Evolutionary conservation across 345 rosid genomes (phyloP).

Genomic region (Aurinia saxatilis): DNA sequence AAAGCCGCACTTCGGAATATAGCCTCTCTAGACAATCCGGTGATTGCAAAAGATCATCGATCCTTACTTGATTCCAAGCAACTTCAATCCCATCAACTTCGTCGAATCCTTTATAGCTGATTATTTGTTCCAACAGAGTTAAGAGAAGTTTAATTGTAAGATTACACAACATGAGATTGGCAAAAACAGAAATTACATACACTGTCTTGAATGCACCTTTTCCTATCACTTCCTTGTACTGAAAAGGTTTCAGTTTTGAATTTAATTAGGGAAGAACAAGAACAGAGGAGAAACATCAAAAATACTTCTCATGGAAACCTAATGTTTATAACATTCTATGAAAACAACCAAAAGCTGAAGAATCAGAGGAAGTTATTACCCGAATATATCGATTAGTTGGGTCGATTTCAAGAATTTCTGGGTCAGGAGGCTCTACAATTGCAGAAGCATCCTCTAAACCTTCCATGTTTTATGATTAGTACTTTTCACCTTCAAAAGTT

Average conservation of each 20-base stretch:
- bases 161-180: too few species aligned
- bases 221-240: conserved; percentile 68
- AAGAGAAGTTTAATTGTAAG: conserved; percentile 8
- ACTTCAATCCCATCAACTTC: conserved; percentile 94
- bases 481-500: conserved; percentile 4
- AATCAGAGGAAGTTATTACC: conserved; percentile 23
- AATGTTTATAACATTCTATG: too few species aligned
- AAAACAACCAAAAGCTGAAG: too few species aligned
- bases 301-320: background rate
- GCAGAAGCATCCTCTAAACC: conserved; percentile 37
- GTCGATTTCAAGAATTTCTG: conserved; percentile 56
- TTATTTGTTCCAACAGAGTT: conserved; percentile 9
- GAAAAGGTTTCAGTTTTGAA: conserved; percentile 19
- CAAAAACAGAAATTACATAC: conserved; percentile 30
- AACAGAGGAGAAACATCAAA: background rate
- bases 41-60: conserved; percentile 87
- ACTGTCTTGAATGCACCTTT: conserved; percentile 80
- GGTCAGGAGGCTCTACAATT: conserved; percentile 52
- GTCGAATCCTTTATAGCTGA: conserved; percentile 89
- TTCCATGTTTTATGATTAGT: conserved; percentile 20
- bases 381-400: conserved; percentile 54
- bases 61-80: conserved; percentile 88
- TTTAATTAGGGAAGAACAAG: background rate
- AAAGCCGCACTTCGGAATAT: conserved; percentile 83
- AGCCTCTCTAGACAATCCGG: conserved; percentile 81